A percentile compares a stretch with the other conserved stretches of the same genome.
phyloP scores from a whole-genome alignment of 306 rosid genomes.

The Betula pendula region DNA sequence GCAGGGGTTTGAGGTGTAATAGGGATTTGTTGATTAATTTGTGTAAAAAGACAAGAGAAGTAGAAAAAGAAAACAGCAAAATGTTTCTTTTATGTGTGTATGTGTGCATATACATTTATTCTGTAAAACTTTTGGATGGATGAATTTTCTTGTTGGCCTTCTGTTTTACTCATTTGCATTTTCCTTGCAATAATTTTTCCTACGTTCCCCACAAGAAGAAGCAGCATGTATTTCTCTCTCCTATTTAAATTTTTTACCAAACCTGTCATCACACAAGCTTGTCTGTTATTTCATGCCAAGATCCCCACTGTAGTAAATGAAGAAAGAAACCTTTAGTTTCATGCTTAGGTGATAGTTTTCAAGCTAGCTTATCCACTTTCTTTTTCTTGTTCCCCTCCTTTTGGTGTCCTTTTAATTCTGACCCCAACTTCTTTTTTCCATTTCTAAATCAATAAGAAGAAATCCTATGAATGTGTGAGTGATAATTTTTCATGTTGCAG shows the following conservation, averaged over 20 bases:
- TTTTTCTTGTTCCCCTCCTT: background rate
- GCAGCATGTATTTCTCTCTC: background rate
- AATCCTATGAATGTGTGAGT: too few relatives aligned
- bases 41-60: too few relatives aligned
- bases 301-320: background rate
- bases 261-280: background rate
- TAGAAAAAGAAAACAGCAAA: too few relatives aligned
- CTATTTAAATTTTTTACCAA: background rate
- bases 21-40: too few relatives aligned
- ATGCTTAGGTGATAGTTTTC: constrained; percentile 3
- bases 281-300: background rate
- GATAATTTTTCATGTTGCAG: background rate
- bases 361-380: background rate
- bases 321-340: constrained; percentile 3
- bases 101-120: background rate
- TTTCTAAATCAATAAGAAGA: background rate
- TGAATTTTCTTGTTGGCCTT: background rate
- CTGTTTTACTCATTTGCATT: background rate
- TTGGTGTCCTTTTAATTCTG: background rate
- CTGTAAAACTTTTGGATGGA: background rate
- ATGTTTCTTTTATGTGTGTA: background rate
- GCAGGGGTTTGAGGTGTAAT: too few relatives aligned
- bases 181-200: background rate
- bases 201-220: background rate
- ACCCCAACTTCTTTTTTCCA: background rate